phyloP scores from a whole-genome alignment of 495 filamentous ascomycete genomes.

The Trichocladium uniseriatum region DNA sequence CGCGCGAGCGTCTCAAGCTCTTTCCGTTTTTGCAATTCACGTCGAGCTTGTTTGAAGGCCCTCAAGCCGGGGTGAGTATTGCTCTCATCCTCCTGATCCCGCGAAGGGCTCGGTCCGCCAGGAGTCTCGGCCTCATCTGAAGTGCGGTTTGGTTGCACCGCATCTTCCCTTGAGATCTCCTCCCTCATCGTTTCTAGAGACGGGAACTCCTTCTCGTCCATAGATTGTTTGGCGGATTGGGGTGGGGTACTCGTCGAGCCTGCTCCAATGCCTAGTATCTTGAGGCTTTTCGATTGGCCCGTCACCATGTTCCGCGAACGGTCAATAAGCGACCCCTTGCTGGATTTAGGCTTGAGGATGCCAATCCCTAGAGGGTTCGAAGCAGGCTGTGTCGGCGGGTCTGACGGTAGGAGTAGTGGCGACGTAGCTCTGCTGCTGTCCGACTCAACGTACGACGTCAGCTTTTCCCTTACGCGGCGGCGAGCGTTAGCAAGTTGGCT shows the following conservation, averaged over 20 bases:
- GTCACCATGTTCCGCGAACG: conserved; percentile 25
- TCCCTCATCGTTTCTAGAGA: conserved; percentile 24
- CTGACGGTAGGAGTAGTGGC: conserved; percentile 39
- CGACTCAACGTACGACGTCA: conserved; percentile 61
- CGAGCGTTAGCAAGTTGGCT: conserved; percentile 70
- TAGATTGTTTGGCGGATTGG: conserved; percentile 30
- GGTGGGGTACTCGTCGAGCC: conserved; percentile 44
- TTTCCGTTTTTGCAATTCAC: conserved; percentile 43
- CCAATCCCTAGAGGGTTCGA: conserved; percentile 56
- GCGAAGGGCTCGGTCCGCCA: conserved; percentile 3
- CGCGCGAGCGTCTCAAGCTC: conserved; percentile 35
- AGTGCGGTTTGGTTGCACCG: conserved; percentile 33
- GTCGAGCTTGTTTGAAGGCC: conserved; percentile 43
- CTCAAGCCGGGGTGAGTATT: conserved; percentile 35
- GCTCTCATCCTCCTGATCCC: conserved; percentile 19
- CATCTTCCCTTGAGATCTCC: conserved; percentile 37
- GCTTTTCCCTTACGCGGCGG: conserved; percentile 69
- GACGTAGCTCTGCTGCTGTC: conserved; percentile 48
- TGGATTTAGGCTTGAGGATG: conserved; percentile 58
- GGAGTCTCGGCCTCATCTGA: conserved; percentile 13
- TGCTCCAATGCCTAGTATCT: conserved; percentile 58
- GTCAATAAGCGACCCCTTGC: conserved; percentile 49
- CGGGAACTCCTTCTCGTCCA: conserved; percentile 22
- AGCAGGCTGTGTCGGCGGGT: conserved; percentile 24
- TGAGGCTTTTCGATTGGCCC: conserved; percentile 54